Evolutionary conservation across 306 rosid species (phyloP).

Genomic region (Luffa aegyptiaca): DNA sequence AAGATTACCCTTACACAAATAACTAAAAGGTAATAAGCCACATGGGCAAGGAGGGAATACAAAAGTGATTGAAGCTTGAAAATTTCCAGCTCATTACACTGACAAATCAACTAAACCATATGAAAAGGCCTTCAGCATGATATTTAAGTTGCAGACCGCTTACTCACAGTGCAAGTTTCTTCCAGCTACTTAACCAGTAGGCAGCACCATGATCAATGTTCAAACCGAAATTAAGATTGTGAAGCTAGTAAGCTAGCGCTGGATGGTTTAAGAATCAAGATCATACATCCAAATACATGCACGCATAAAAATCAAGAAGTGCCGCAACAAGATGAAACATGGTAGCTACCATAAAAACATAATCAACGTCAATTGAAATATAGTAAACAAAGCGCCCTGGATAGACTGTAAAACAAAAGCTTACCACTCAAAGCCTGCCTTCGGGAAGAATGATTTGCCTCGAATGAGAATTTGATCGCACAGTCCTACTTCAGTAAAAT

Average conservation of each 20-base stretch:
- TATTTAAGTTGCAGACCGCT: background rate
- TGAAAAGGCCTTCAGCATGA: background rate
- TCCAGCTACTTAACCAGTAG: background rate
- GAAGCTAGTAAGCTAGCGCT: background rate
- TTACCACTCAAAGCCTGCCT: background rate
- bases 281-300: background rate
- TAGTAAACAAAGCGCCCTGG: background rate
- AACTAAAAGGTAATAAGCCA: too few species aligned
- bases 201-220: background rate
- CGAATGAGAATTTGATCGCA: background rate
- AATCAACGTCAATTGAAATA: background rate
- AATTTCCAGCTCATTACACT: too few species aligned
- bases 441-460: background rate
- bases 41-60: too few species aligned
- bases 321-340: background rate
- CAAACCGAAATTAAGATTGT: background rate
- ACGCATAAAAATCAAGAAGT: background rate
- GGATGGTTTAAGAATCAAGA: background rate
- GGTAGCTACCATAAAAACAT: background rate
- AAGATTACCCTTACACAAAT: too few species aligned
- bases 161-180: background rate
- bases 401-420: background rate
- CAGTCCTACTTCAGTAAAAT: background rate
- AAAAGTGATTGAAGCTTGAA: too few species aligned
- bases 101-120: background rate